Evolutionary conservation across 345 rosid species (phyloP).

Genomic region (Corymbia maculata): DNA sequence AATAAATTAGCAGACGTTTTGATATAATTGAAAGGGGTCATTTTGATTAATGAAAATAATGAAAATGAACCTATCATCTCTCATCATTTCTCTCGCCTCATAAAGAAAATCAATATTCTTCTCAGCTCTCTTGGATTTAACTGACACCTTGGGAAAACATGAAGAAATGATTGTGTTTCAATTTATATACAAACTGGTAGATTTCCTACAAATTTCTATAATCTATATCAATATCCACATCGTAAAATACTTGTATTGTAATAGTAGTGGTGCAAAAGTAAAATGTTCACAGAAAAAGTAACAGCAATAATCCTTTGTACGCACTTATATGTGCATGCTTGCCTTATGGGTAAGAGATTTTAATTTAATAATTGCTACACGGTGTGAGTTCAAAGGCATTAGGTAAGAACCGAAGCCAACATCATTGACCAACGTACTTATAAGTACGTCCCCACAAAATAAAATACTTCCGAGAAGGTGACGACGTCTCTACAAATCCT

Average conservation of each 20-base stretch:
- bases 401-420: neutral
- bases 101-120: neutral
- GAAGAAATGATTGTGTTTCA: neutral
- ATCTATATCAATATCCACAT: neutral
- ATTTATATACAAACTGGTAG: neutral
- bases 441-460: neutral
- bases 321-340: neutral
- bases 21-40: neutral
- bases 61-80: too few species aligned
- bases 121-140: neutral
- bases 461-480: neutral
- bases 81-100: too few species aligned
- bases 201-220: neutral
- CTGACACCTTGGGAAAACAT: neutral
- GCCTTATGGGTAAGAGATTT: too few species aligned
- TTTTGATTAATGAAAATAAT: neutral
- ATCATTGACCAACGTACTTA: neutral
- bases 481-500: neutral
- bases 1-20: neutral
- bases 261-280: neutral
- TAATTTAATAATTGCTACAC: neutral
- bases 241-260: neutral
- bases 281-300: rapidly evolving
- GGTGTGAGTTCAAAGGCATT: neutral
- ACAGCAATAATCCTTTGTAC: neutral